phyloP scores from a whole-genome alignment of 352 stramenopile genomes.

The Phytophthora litchii region DNA sequence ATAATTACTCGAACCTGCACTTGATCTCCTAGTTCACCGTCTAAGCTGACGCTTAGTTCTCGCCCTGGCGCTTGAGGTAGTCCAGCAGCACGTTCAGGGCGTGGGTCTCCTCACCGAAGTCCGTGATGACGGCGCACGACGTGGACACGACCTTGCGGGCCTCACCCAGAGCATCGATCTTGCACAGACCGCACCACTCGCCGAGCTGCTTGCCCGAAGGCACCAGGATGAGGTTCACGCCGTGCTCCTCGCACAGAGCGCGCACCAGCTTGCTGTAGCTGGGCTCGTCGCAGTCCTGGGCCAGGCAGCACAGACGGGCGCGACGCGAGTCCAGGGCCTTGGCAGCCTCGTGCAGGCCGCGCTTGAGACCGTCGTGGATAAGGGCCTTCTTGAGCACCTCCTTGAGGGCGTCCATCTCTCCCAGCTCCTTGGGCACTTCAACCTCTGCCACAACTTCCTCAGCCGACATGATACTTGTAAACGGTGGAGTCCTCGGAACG shows the following conservation, averaged over 20 bases:
- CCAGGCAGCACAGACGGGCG: slow-evolving; percentile 98
- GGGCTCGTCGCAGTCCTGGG: slow-evolving; percentile 99
- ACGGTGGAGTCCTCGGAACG: slow-evolving; percentile 45
- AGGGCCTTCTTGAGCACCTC: slow-evolving; percentile 99
- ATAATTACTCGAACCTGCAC: slow-evolving; percentile 29
- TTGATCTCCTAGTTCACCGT: slow-evolving; percentile 33
- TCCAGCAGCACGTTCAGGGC: slow-evolving; percentile 98
- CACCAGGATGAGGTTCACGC: slow-evolving; percentile 94
- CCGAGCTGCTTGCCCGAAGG: slow-evolving; percentile 97
- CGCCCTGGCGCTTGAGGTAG: slow-evolving; percentile 97
- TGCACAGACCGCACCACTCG: slow-evolving; percentile 99
- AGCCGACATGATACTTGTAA: slow-evolving; percentile 85
- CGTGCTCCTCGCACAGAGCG: slow-evolving; percentile 93
- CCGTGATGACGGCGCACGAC: slow-evolving; percentile 98
- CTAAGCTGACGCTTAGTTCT: slow-evolving; percentile 70
- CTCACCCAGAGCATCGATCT: slow-evolving; percentile 97
- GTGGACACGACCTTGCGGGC: slow-evolving; percentile 99
- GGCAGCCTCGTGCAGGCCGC: slow-evolving; percentile 98
- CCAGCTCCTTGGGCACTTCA: slow-evolving; percentile 93
- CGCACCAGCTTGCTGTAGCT: slow-evolving; percentile 99
- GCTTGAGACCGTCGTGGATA: slow-evolving; percentile 98
- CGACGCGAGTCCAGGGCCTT: slow-evolving; percentile 98
- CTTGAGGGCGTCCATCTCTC: slow-evolving; percentile 97
- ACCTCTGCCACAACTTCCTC: slow-evolving; percentile 93
- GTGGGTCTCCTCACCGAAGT: slow-evolving; percentile 99